These are phyloP conservation scores for Cytospora mali DNA, from an alignment of 2,329 filamentous ascomycete species.

Conservation along the genomic window DNA sequence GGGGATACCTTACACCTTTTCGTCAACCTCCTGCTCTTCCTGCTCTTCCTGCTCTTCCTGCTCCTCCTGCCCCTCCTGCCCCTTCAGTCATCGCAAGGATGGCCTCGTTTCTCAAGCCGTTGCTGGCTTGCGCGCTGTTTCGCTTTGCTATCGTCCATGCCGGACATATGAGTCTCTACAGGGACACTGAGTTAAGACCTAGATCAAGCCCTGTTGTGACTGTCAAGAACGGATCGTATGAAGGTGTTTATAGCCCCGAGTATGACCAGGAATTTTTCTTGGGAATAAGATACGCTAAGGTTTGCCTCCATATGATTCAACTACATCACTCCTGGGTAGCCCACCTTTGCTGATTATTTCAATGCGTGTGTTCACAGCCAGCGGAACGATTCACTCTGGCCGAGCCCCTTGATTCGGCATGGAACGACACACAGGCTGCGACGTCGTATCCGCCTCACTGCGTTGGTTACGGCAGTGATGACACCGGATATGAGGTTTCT, in stretches of 20 bases:
- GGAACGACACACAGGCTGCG: constrained; percentile 44
- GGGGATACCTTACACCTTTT: background rate
- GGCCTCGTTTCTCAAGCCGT: constrained; percentile 23
- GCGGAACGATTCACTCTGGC: constrained; percentile 52
- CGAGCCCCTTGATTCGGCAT: constrained; percentile 50
- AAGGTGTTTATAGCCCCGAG: constrained; percentile 37
- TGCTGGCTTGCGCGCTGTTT: constrained; percentile 25
- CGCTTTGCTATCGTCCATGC: constrained; percentile 17
- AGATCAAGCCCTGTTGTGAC: constrained; percentile 22
- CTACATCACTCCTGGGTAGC: constrained; percentile 29
- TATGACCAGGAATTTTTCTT: constrained; percentile 55
- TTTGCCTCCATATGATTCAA: constrained; percentile 30
- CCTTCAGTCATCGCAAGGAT: constrained; percentile 17
- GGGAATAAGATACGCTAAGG: constrained; percentile 59
- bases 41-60: background rate
- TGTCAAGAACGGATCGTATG: constrained; percentile 41
- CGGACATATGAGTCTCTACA: constrained; percentile 23
- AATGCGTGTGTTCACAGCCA: constrained; percentile 6
- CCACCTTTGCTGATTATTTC: constrained; percentile 45
- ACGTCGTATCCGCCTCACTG: constrained; percentile 51
- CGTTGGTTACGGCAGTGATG: constrained; percentile 52
- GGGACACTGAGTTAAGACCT: constrained; percentile 1
- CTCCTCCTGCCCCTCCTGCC: background rate
- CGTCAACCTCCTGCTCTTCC: background rate
- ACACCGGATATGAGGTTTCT: constrained; percentile 35